Evolutionary conservation across 2,329 filamentous ascomycete species (phyloP), one percentile per base, ranked within the genome.

Genomic region (Xylariaceae sp.): DNA sequence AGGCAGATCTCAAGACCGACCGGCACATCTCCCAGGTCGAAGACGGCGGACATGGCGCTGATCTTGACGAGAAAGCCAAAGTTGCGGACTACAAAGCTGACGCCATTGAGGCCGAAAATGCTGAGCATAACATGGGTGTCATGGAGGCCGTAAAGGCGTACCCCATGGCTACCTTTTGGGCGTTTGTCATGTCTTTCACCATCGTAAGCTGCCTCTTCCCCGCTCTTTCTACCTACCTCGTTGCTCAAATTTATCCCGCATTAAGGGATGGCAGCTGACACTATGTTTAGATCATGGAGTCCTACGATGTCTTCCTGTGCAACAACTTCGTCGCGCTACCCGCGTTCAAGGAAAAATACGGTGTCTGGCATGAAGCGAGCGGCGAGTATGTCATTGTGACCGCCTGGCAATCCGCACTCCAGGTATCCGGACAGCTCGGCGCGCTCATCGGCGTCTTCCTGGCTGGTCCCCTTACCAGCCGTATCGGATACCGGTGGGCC

Each of bases 241-340:
- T n/a, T n/a, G n/a, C n/a, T n/a, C n/a, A n/a, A n/a, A n/a, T n/a
- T 22, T 19, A 9, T 19, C 33, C n/a, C n/a, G 19, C 2, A 6
- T 22, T 35, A 29, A 39, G 22, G 16, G 36, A 42, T 41, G 12
- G 19, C 29, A 37, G 44, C 54, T 55, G 38, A 56, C 42, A 38
- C 26, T 32, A n/a, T n/a, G n/a, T 8, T 31, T n/a, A 81, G 78
- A 78, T 80, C 51, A 82, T 83, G 79, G 79, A 82, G 57, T 74
- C 78, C 4, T 83, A 79, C 67, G 71, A 71, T 57, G 73, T 82
- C 47, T 81, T 83, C 66, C 63, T 83, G 17, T 79, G 75, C 54
- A 72, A 73, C 37, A 72, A 76, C 44, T 83, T 83, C 59, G 61
- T 81, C 32, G 76, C 78, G 43, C 66, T 73, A 7, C 39, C 61